phyloP scores from a whole-genome alignment of 306 rosid genomes.

The Urtica urens region DNA sequence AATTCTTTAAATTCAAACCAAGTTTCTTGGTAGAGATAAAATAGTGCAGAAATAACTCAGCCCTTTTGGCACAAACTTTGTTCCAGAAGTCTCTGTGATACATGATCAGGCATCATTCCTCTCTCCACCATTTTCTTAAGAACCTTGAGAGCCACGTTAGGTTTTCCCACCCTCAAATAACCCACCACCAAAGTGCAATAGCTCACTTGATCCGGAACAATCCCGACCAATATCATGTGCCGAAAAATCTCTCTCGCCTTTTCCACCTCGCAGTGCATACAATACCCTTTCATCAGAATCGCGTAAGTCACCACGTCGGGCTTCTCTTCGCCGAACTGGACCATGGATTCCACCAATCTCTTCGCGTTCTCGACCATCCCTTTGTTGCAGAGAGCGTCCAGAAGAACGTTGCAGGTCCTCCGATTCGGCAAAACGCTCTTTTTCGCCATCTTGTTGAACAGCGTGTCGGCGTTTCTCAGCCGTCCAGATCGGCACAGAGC shows the following conservation, averaged over 20 bases:
- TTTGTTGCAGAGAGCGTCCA: conserved; percentile 18
- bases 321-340: conserved; percentile 1
- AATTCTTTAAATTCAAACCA: too few relatives aligned
- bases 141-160: conserved; percentile 21
- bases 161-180: conserved; percentile 16
- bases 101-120: conserved; percentile 22
- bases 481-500: too few relatives aligned
- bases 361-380: conserved; percentile 17
- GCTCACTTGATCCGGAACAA: conserved; percentile 19
- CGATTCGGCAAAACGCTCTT: conserved; percentile 14
- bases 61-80: too few relatives aligned
- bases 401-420: conserved; percentile 12
- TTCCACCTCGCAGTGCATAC: conserved; percentile 26
- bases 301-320: background rate
- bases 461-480: too few relatives aligned
- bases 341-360: conserved; percentile 17
- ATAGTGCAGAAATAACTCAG: too few relatives aligned
- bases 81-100: background rate
- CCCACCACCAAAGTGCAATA: conserved; percentile 23
- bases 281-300: conserved; percentile 20
- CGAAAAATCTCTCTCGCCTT: conserved; percentile 20
- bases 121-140: conserved; percentile 24
- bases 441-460: conserved; percentile 22
- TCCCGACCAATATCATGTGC: conserved; percentile 19
- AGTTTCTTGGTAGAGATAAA: too few relatives aligned